Evolutionary conservation across 306 rosid genomes (phyloP).

Genomic region (Ammopiptanthus mongolicus): DNA sequence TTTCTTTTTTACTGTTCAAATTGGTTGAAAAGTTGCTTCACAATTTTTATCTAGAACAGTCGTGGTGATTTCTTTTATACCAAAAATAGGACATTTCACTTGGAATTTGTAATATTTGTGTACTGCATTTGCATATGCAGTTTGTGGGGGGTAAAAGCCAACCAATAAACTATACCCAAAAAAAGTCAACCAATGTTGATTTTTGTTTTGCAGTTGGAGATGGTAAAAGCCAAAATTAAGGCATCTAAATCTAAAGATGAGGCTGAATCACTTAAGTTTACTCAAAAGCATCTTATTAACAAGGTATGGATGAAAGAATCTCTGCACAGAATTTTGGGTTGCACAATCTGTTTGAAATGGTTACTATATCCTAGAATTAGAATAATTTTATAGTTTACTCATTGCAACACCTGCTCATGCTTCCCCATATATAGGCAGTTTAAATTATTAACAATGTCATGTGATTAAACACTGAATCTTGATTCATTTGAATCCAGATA

Average conservation of each 20-base stretch:
- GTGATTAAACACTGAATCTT: neutral
- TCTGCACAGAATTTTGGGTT: neutral
- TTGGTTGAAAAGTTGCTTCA: neutral
- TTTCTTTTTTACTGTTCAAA: neutral
- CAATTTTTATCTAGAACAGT: neutral
- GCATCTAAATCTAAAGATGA: conserved; percentile 64
- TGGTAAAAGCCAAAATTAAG: conserved; percentile 68
- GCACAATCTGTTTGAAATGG: neutral
- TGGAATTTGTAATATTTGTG: neutral
- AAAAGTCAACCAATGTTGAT: neutral
- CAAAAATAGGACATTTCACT: neutral
- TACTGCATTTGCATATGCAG: neutral
- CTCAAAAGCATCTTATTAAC: conserved; percentile 69
- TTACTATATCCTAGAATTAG: neutral
- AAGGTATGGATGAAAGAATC: conserved; percentile 50
- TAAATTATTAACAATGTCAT: neutral
- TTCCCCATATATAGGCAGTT: neutral
- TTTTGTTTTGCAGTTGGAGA: conserved; percentile 61
- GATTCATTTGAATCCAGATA: conserved; percentile 49
- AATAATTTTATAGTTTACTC: neutral
- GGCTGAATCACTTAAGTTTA: conserved; percentile 67
- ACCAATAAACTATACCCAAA: too few relatives aligned
- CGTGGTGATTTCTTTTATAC: neutral
- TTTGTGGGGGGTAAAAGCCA: conserved; percentile 7
- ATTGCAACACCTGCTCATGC: neutral